Conservation (phyloP, 2,329 filamentous ascomycete genomes). For the Talaromyces piceae region DNA sequence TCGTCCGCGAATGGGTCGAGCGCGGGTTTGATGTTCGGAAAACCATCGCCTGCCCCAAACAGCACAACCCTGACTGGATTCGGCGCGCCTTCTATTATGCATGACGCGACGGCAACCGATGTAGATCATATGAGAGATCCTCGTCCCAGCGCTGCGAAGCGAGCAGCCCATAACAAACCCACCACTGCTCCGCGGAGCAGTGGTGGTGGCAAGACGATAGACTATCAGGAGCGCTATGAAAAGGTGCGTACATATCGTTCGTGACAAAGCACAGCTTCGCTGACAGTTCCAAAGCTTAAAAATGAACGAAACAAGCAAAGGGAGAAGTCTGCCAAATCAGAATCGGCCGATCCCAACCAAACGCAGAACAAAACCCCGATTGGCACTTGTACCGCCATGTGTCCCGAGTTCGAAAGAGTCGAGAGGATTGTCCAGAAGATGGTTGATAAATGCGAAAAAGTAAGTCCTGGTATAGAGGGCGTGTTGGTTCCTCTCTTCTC, state of each 20-base stretch:
- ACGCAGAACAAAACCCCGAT: constrained; percentile 53
- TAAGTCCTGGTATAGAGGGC: constrained; percentile 19
- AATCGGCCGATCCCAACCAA: constrained; percentile 53
- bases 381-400: constrained; percentile 58
- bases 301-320: constrained; percentile 43
- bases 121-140: constrained; percentile 15
- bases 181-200: constrained; percentile 13
- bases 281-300: constrained; percentile 37
- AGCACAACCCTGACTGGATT: constrained; percentile 13
- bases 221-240: constrained; percentile 31
- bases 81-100: constrained; percentile 12
- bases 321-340: constrained; percentile 44
- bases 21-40: constrained; percentile 1
- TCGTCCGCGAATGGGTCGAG: constrained; percentile 3
- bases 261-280: neutral
- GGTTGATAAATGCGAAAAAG: constrained; percentile 54
- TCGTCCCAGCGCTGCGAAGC: constrained; percentile 7
- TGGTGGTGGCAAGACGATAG: constrained; percentile 18
- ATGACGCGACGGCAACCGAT: constrained; percentile 4
- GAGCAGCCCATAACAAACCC: constrained; percentile 9
- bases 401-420: constrained; percentile 55
- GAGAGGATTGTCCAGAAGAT: constrained; percentile 56
- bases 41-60: constrained; percentile 16
- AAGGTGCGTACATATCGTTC: constrained; percentile 20
- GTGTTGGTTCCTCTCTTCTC: constrained; percentile 8